A percentile compares a stretch with the other conserved stretches of the same genome.
These are phyloP conservation scores for Macadamia tetraphylla DNA, from an alignment of 164 flowering plant genomes.

Conservation along the genomic window DNA sequence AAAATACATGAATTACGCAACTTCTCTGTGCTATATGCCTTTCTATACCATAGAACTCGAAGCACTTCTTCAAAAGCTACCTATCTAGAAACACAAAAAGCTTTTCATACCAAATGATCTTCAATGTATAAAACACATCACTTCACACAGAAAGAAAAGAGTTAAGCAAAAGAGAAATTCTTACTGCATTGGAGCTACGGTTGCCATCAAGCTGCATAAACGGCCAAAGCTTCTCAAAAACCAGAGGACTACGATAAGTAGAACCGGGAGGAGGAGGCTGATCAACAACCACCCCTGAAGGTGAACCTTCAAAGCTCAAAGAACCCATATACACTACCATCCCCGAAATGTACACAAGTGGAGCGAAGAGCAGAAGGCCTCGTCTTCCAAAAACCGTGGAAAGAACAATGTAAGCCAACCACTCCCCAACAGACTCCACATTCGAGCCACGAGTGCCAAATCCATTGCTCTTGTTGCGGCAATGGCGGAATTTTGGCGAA, in stretches of 20 bases:
- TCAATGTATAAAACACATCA: too few relatives aligned
- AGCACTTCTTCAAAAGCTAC: too few relatives aligned
- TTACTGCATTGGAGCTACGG: constrained; percentile 44
- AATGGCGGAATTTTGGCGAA: constrained; percentile 48
- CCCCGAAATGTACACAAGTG: constrained; percentile 54
- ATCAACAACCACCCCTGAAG: constrained; percentile 4
- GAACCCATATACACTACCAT: constrained; percentile 62
- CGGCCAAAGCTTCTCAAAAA: constrained; percentile 77
- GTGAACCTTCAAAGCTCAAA: constrained; percentile 29
- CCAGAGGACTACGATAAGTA: constrained; percentile 67
- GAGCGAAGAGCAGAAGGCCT: constrained; percentile 55
- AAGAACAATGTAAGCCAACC: constrained; percentile 38
- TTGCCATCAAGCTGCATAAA: constrained; percentile 51
- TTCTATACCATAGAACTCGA: too few relatives aligned
- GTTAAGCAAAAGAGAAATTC: not conserved
- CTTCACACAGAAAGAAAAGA: too few relatives aligned
- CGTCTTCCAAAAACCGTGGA: constrained; percentile 50
- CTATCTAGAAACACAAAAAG: too few relatives aligned
- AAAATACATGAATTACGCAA: too few relatives aligned
- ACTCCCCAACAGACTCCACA: constrained; percentile 28
- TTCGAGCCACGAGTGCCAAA: constrained; percentile 18
- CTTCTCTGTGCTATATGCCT: too few relatives aligned
- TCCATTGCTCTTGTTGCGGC: constrained; percentile 20
- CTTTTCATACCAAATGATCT: too few relatives aligned
- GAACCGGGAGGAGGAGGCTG: constrained; percentile 50